phyloP scores from a whole-genome alignment of 2,329 filamentous ascomycete genomes.

The Eutypella sp. region DNA sequence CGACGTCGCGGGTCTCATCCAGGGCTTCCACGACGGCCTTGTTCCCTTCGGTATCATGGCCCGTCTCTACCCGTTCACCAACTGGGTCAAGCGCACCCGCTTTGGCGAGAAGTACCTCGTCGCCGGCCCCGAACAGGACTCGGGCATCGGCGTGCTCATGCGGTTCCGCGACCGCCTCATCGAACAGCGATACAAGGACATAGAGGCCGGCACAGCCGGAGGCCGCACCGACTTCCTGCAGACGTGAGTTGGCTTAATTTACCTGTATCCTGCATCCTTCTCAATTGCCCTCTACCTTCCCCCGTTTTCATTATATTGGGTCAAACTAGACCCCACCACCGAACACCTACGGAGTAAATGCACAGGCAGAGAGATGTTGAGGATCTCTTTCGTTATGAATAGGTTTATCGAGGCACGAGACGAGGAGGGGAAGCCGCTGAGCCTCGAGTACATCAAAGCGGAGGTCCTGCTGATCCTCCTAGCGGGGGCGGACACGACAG shows the following conservation, averaged over 20 bases:
- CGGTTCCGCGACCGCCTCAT: conserved; percentile 52
- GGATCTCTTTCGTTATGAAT: too few relatives aligned
- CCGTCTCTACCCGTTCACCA: conserved; percentile 48
- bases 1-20: conserved; percentile 49
- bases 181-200: conserved; percentile 39
- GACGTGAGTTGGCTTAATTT: conserved; percentile 36
- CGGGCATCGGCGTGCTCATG: conserved; percentile 52
- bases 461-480: conserved; percentile 48
- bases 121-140: conserved; percentile 46
- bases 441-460: conserved; percentile 47
- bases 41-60: conserved; percentile 46
- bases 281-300: too few relatives aligned
- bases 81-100: conserved; percentile 49
- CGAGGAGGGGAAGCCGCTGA: conserved; percentile 39
- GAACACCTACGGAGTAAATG: background rate
- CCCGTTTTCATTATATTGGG: too few relatives aligned
- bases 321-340: too few relatives aligned
- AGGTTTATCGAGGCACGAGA: conserved; percentile 40
- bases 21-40: conserved; percentile 49
- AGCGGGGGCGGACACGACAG: conserved; percentile 48
- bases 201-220: conserved; percentile 38
- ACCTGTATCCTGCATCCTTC: too few relatives aligned
- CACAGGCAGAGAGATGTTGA: background rate
- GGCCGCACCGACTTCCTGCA: conserved; percentile 49
- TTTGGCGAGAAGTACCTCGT: conserved; percentile 44